Base-by-base conservation (phyloP, 352 stramenopile genomes). In the Phytopythium cucurbitacearum region DNA sequence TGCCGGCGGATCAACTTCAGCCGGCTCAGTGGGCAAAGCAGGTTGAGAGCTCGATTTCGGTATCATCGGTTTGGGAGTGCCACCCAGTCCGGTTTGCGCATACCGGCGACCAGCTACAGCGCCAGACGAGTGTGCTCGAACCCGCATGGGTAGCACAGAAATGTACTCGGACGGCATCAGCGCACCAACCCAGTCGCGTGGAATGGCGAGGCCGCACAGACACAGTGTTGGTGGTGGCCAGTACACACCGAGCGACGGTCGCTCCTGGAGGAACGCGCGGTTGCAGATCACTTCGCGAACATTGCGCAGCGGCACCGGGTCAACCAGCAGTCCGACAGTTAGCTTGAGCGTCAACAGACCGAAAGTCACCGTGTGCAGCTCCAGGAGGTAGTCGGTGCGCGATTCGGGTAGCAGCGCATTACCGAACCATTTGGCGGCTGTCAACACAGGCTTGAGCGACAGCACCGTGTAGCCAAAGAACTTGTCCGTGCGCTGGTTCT, bases 131-230 rank as follows among this genome's bases (percentile, higher is more conserved):
- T 44, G 48, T 13, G 36, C 60, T 4, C 59, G 53, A 12, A 35
- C 44, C 11, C 60, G 53, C 62, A 79, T 80, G 2, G 80, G 73
- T 10, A 88, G 41, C 1, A 83, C 46, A 0, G 76, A 78, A 5
- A 87, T 78, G 56, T 91, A 91, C 45, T 91, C 80, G 0, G 80
- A 91, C 0, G 72, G 72, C 60, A 73, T 81, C 33, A 91, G 67
- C 4, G 80, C 73, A 11, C 74, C 78, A 5, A 91, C 46, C 80
- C 80, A 91, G 48, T 87, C 77, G 7, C 69, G 60, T 5, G 80
- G 80, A 4, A 91, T 64, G 16, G 59, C 67, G 0, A 91, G 39
- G 0, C 73, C 69, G 42, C 60, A 62, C 15, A 69, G 71, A 35
- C 67, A 83, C 49, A 83, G 71, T 3, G 67, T 59, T 13, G 62